A percentile compares a stretch with the other conserved stretches of the same genome.
Evolutionary conservation across 495 filamentous ascomycete species (phyloP).

Genomic region (Penicillium coprophilum): DNA sequence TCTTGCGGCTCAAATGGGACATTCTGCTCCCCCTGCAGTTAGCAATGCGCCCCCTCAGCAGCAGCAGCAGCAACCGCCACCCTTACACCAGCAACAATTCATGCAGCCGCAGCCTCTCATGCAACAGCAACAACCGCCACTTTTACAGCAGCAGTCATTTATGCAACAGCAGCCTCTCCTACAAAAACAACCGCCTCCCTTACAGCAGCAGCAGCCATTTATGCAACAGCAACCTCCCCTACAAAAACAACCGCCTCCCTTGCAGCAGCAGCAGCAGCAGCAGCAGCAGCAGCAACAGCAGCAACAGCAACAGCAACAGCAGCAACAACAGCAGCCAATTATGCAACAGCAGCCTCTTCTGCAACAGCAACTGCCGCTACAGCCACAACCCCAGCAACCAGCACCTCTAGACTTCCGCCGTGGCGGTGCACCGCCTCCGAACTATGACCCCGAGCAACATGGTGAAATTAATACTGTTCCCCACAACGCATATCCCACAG

Average conservation of each 20-base stretch:
- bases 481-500: constrained; percentile 90
- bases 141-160: constrained; percentile 6
- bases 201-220: background rate
- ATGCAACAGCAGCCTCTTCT: background rate
- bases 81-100: no score
- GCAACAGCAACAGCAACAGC: background rate
- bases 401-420: constrained; percentile 52
- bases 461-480: constrained; percentile 69
- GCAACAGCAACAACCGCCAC: background rate
- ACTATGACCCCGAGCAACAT: constrained; percentile 57
- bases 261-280: constrained; percentile 5
- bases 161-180: constrained; percentile 6
- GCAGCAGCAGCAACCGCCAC: constrained; percentile 5
- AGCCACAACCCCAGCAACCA: constrained; percentile 28
- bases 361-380: background rate
- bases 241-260: constrained; percentile 7
- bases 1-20: constrained; percentile 62
- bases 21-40: constrained; percentile 48
- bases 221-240: background rate
- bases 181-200: background rate
- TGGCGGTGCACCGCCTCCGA: constrained; percentile 48
- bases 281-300: constrained; percentile 2
- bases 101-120: background rate
- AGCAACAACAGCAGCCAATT: background rate
- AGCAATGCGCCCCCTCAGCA: constrained; percentile 29